Evolutionary conservation across 139 green algal species (phyloP).

Genomic region (Trebouxia sp.): DNA sequence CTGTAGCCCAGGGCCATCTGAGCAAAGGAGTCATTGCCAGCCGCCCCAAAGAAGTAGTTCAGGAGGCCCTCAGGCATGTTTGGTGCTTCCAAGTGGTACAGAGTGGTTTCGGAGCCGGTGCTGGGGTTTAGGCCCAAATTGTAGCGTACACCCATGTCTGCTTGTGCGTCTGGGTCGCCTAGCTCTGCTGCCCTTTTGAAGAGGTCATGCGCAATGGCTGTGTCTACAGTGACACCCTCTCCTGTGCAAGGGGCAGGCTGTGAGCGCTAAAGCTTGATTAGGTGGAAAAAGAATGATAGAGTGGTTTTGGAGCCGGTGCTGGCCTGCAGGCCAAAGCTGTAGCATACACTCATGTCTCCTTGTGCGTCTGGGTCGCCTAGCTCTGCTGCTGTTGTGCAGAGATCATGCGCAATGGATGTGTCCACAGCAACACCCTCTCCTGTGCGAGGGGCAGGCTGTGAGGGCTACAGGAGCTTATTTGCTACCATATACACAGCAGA

Average conservation of each 20-base stretch:
- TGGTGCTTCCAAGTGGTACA: conserved; percentile 36
- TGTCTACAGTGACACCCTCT: conserved; percentile 51
- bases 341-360: conserved; percentile 63
- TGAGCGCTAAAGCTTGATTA: no score
- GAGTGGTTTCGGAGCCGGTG: background rate
- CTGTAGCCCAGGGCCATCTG: conserved; percentile 81
- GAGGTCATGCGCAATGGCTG: conserved; percentile 63
- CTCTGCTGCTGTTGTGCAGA: conserved; percentile 66
- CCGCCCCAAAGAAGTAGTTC: conserved; percentile 83
- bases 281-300: no score
- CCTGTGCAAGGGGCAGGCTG: no score
- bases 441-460: no score
- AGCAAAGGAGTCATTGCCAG: conserved; percentile 63
- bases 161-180: conserved; percentile 75
- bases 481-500: no score
- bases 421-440: conserved; percentile 49
- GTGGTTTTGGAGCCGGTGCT: background rate
- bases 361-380: conserved; percentile 73
- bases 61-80: conserved; percentile 64
- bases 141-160: conserved; percentile 63
- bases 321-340: conserved; percentile 62
- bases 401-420: conserved; percentile 56
- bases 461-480: no score
- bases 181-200: conserved; percentile 60
- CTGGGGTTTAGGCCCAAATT: conserved; percentile 61